Evolutionary conservation across 345 rosid species (phyloP), one percentile per base, ranked within the genome.

Genomic region (Brassica napus): DNA sequence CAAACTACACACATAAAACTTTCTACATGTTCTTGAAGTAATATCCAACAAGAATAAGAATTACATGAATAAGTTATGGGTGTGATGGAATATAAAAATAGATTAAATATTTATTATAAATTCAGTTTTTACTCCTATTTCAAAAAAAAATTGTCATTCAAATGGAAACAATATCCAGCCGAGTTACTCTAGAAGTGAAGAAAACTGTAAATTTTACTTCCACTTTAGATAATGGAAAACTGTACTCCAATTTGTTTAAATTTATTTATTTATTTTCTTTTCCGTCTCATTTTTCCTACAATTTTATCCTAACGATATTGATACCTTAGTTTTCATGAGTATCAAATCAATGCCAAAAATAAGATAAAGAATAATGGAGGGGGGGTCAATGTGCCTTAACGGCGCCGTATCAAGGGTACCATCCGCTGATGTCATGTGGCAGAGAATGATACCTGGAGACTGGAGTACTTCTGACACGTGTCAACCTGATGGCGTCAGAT

Each of bases 381-480:
- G 18, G 37, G 58, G 21, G 15, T 47, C 52, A 60, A 32, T 77
- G 66, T 55, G 37, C 30, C 14, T 39, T 73, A 44, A 66, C 73
- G 82, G 82, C 73, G 82, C 77, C 82, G 73, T 72, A 79, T 79
- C 7, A 44, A 79, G 31, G 67, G 82, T 66, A 58, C 73, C 82
- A 79, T 79, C 82, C 73, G 69, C 73, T 79, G 77, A 79, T 59
- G 77, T 72, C 82, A 79, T 72, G 68, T 31, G 54, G 68, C 77
- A 66, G 82, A 79, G 77, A 21, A 44, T 78, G 67, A 71, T 71
- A 78, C 81, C 77, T 65, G 66, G 77, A 78, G 58, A 24, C 67
- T 65, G 59, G 61, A 78, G 57, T 52, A 55, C 8, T 34, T 55
- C 60, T 67, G 65, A 77, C 75, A 62, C 58, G 71, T 63, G 58